These are phyloP conservation scores for Turritis glabra DNA, from an alignment of 345 rosid genomes.

Conservation along the genomic window DNA sequence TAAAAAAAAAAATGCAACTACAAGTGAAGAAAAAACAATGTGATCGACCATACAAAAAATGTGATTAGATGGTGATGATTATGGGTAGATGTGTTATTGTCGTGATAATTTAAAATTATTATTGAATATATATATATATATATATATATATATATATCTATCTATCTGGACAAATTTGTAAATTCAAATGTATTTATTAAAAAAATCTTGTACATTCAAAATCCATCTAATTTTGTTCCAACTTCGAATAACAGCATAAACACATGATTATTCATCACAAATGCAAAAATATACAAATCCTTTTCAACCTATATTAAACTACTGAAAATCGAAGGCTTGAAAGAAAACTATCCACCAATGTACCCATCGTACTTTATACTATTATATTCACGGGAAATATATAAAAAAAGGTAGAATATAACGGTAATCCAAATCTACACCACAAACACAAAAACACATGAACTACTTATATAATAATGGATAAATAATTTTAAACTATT, in stretches of 20 bases:
- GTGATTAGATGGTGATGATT: too few relatives aligned
- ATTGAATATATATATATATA: too few relatives aligned
- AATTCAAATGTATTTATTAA: too few relatives aligned
- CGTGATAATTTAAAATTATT: too few relatives aligned
- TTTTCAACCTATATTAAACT: background rate
- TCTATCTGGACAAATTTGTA: too few relatives aligned
- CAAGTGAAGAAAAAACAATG: too few relatives aligned
- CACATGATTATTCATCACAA: background rate
- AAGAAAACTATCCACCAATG: background rate
- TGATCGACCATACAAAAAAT: too few relatives aligned
- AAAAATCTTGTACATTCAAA: background rate
- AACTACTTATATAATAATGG: slow-evolving; percentile 22
- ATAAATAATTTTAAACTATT: slow-evolving; percentile 13
- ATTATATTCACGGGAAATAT: slow-evolving; percentile 1
- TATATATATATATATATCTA: too few relatives aligned
- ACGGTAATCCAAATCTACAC: slow-evolving; percentile 29
- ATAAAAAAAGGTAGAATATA: background rate
- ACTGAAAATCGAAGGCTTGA: background rate
- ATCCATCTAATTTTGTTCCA: too few relatives aligned
- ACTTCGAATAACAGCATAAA: background rate
- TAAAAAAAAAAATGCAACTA: too few relatives aligned
- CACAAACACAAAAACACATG: slow-evolving; percentile 23
- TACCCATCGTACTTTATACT: background rate
- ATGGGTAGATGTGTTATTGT: too few relatives aligned
- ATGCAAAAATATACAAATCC: background rate